These are phyloP conservation scores for Barnettozyma sp. DNA, from an alignment of 805 yeast genomes.

Conservation along the genomic window DNA sequence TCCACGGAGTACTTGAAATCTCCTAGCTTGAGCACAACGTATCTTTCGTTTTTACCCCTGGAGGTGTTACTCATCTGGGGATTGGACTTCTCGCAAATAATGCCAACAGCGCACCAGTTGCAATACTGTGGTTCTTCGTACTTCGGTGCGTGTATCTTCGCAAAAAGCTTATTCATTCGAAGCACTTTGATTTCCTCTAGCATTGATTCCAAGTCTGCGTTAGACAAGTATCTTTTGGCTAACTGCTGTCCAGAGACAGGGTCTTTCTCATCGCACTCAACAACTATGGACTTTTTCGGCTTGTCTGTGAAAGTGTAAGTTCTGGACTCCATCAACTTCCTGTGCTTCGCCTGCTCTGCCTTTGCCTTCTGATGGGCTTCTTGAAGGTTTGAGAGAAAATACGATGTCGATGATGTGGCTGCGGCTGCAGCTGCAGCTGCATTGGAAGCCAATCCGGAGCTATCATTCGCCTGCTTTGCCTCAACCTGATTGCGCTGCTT, in stretches of 20 bases:
- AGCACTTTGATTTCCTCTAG: constrained; percentile 48
- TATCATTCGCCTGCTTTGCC: too few relatives aligned
- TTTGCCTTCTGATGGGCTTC: constrained; percentile 23
- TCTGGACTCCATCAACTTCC: constrained; percentile 29
- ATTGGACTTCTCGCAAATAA: constrained; percentile 51
- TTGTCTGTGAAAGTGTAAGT: constrained; percentile 33
- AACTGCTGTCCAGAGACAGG: constrained; percentile 37
- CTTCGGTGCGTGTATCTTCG: constrained; percentile 62
- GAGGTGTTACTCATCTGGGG: constrained; percentile 36
- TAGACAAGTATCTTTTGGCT: constrained; percentile 40
- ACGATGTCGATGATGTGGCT: constrained; percentile 22
- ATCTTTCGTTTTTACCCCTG: constrained; percentile 40
- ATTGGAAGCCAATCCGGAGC: too few relatives aligned
- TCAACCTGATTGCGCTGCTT: too few relatives aligned
- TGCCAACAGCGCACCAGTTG: constrained; percentile 79
- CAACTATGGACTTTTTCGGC: constrained; percentile 16
- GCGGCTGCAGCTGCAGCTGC: neutral
- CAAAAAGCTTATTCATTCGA: constrained; percentile 50
- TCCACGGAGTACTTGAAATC: constrained; percentile 58
- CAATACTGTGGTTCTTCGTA: constrained; percentile 61
- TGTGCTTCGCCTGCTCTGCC: constrained; percentile 17
- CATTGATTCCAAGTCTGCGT: constrained; percentile 28
- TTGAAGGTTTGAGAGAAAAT: constrained; percentile 29
- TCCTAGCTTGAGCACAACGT: constrained; percentile 54
- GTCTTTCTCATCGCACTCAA: constrained; percentile 35